Percentiles rank a stretch among this genome's conserved stretches.
phyloP scores from a whole-genome alignment of 495 filamentous ascomycete genomes.

The Mycothermus thermophilus region DNA sequence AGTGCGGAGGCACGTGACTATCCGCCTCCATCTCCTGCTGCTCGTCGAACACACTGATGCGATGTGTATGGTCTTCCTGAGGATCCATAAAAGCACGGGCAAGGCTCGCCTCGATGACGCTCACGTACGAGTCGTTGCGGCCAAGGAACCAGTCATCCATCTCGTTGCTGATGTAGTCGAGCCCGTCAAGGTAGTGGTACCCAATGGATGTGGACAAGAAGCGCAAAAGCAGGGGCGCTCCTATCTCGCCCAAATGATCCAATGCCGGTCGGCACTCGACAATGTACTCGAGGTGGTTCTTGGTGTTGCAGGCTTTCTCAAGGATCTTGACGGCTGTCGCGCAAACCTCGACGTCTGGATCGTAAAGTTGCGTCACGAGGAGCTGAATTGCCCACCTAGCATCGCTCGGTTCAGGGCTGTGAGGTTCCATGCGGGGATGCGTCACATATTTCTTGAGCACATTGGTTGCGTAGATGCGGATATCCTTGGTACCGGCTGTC shows the following conservation, averaged over 20 bases:
- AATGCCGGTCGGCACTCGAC: slow-evolving; percentile 92
- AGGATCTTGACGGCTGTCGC: slow-evolving; percentile 92
- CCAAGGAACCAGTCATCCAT: slow-evolving; percentile 99
- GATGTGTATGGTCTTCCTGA: slow-evolving; percentile 38
- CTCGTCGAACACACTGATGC: slow-evolving; percentile 41
- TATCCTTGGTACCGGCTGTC: slow-evolving; percentile 80
- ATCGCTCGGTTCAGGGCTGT: slow-evolving; percentile 30
- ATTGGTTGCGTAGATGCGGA: slow-evolving; percentile 74
- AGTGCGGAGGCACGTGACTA: slow-evolving; percentile 74
- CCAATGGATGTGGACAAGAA: slow-evolving; percentile 92
- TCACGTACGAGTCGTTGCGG: slow-evolving; percentile 86
- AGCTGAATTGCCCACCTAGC: slow-evolving; percentile 92
- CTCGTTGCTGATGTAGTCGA: slow-evolving; percentile 96
- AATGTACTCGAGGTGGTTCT: slow-evolving; percentile 79
- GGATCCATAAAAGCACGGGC: slow-evolving; percentile 69
- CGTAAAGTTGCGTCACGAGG: slow-evolving; percentile 92
- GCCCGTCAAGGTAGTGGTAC: slow-evolving; percentile 90
- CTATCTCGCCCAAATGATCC: slow-evolving; percentile 93
- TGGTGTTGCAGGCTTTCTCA: slow-evolving; percentile 91
- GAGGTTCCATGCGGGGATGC: slow-evolving; percentile 22
- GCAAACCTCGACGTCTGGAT: slow-evolving; percentile 92
- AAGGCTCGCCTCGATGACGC: slow-evolving; percentile 89
- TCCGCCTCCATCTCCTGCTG: slow-evolving; percentile 37
- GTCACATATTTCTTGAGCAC: slow-evolving; percentile 72
- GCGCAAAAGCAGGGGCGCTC: slow-evolving; percentile 79